phyloP scores from a whole-genome alignment of 2,329 filamentous ascomycete genomes.

The Diaporthe citriasiana region DNA sequence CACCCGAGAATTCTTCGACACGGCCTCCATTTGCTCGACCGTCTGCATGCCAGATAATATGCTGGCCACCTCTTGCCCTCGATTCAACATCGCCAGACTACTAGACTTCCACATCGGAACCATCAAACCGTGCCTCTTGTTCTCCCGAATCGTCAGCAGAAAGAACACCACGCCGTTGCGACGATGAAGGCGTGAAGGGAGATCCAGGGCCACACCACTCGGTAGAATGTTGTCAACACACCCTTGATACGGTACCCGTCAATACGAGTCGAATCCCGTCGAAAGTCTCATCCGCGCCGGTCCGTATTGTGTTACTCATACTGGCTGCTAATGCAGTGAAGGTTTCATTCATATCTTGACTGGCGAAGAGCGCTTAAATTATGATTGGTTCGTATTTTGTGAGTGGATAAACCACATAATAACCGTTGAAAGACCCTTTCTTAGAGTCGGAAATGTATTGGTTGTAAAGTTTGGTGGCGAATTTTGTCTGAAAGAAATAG shows the following conservation, averaged over 20 bases:
- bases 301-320: conserved; percentile 32
- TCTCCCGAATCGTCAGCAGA: neutral
- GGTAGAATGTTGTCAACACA: conserved; percentile 12
- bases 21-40: neutral
- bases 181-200: conserved; percentile 24
- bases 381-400: neutral
- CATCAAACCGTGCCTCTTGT: neutral
- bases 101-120: conserved; percentile 24
- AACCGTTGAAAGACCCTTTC: neutral
- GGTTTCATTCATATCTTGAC: conserved; percentile 1
- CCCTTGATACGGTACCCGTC: neutral
- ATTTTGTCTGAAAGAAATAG: conserved; percentile 1
- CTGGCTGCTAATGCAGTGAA: conserved; percentile 29
- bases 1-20: neutral
- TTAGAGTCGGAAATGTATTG: neutral
- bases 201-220: conserved; percentile 35
- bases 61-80: neutral
- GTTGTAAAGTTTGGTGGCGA: neutral
- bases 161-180: neutral
- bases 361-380: conserved; percentile 14
- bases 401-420: neutral
- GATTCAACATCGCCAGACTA: conserved; percentile 8
- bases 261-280: neutral
- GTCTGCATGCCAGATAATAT: neutral
- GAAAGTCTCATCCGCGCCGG: neutral